A percentile compares a stretch with the other conserved stretches of the same genome.
Conservation (phyloP, 768 basidiomycete genomes). For the Mycena floridula region DNA sequence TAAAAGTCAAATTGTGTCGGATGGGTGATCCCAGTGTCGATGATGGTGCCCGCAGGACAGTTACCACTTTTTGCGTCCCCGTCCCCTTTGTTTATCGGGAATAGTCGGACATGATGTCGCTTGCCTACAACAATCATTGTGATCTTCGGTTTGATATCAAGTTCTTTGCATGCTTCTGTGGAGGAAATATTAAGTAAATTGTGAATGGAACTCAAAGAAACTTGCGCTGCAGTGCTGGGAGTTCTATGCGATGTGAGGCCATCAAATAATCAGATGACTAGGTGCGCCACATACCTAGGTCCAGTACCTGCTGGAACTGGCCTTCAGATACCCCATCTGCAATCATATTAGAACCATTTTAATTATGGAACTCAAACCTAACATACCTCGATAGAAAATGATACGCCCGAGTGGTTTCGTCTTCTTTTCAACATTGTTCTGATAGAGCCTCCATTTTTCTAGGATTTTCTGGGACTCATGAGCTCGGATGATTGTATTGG, state of each 20-base stretch:
- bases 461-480: neutral
- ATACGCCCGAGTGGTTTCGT: slow-evolving; percentile 19
- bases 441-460: slow-evolving; percentile 13
- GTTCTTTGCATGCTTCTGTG: neutral
- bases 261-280: slow-evolving; percentile 23
- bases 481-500: neutral
- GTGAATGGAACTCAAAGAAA: slow-evolving; percentile 5
- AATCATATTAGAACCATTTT: slow-evolving; percentile 15
- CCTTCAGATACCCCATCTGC: slow-evolving; percentile 40
- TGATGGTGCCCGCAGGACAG: slow-evolving; percentile 45
- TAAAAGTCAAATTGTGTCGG: slow-evolving; percentile 47
- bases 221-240: slow-evolving; percentile 2
- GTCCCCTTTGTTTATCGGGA: neutral
- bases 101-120: slow-evolving; percentile 41
- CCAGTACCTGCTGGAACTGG: slow-evolving; percentile 28
- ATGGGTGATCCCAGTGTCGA: slow-evolving; percentile 33
- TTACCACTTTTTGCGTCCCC: slow-evolving; percentile 31
- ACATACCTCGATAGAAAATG: slow-evolving; percentile 34
- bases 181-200: slow-evolving; percentile 13
- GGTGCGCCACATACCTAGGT: slow-evolving; percentile 40
- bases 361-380: slow-evolving; percentile 1
- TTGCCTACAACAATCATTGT: slow-evolving; percentile 61
- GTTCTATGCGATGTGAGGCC: neutral
- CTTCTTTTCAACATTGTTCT: slow-evolving; percentile 3
- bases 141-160: slow-evolving; percentile 28